Conservation (phyloP, 441 rosid genomes). For the Erysimum pusillum region DNA sequence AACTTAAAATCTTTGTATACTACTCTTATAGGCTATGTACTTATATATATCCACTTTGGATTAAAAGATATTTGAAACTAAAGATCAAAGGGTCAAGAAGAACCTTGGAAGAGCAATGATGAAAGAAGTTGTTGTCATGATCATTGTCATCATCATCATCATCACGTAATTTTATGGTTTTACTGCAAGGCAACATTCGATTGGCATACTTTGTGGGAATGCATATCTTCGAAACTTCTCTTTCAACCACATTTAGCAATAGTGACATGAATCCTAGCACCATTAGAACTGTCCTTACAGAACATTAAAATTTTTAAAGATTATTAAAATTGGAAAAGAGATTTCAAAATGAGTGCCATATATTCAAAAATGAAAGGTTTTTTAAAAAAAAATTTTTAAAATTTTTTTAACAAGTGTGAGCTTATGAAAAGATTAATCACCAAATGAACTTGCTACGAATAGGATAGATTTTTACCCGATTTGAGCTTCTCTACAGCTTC, state of each 20-base stretch:
- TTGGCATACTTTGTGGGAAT: slow-evolving; percentile 54
- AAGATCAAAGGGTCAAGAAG: not conserved
- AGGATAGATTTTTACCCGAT: slow-evolving; percentile 50
- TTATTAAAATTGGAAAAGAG: not conserved
- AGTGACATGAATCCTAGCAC: slow-evolving; percentile 81
- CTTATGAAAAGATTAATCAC: not conserved
- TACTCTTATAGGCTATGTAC: not conserved
- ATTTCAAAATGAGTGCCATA: not conserved
- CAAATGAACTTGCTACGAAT: not conserved
- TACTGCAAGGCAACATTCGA: slow-evolving; percentile 65
- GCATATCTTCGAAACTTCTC: slow-evolving; percentile 61
- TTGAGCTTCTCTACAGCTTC: slow-evolving; percentile 73
- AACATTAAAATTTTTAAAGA: not conserved
- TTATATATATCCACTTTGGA: not conserved
- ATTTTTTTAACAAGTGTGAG: not conserved
- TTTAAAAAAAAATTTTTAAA: no score
- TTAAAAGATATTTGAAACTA: not conserved
- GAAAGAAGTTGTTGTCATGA: not conserved
- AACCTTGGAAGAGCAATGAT: slow-evolving; percentile 61
- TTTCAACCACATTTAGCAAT: slow-evolving; percentile 57
- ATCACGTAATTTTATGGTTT: not conserved
- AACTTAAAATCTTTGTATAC: not conserved
- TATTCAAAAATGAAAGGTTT: not conserved
- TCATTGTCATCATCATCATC: slow-evolving; percentile 15
- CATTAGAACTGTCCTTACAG: slow-evolving; percentile 56